These are phyloP conservation scores for Schizochytrium sp. DNA, from an alignment of 108 stramenopile genomes.

Conservation along the genomic window DNA sequence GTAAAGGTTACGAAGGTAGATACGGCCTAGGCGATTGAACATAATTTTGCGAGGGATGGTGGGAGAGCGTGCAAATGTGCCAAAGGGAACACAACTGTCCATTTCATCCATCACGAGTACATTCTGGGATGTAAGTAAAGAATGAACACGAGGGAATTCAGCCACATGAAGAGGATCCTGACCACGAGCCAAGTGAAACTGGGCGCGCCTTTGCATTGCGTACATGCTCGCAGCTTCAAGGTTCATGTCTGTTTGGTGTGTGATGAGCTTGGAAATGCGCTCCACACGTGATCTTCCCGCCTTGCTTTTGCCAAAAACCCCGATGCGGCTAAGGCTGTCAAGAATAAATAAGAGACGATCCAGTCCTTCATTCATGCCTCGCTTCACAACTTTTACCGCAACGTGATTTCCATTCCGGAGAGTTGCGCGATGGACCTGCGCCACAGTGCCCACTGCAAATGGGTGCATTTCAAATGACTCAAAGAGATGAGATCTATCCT, in stretches of 20 bases:
- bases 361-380: background rate
- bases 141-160: background rate
- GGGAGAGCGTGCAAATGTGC: background rate
- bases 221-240: constrained; percentile 38
- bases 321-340: background rate
- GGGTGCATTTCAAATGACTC: background rate
- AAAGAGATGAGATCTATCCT: background rate
- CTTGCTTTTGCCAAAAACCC: background rate
- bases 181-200: background rate
- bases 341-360: background rate
- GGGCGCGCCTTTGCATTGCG: background rate
- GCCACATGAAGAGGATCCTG: background rate
- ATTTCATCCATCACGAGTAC: constrained; percentile 7
- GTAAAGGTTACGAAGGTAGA: background rate
- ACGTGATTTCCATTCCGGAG: background rate
- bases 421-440: constrained; percentile 29
- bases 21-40: background rate
- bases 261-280: background rate
- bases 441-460: constrained; percentile 1
- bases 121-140: background rate
- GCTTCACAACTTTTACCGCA: constrained; percentile 25
- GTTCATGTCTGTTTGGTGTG: background rate
- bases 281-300: background rate
- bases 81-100: background rate
- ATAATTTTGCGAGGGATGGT: background rate